These are phyloP conservation scores for Kwoniella bestiolae DNA, from an alignment of 768 basidiomycete genomes.

Conservation along the genomic window DNA sequence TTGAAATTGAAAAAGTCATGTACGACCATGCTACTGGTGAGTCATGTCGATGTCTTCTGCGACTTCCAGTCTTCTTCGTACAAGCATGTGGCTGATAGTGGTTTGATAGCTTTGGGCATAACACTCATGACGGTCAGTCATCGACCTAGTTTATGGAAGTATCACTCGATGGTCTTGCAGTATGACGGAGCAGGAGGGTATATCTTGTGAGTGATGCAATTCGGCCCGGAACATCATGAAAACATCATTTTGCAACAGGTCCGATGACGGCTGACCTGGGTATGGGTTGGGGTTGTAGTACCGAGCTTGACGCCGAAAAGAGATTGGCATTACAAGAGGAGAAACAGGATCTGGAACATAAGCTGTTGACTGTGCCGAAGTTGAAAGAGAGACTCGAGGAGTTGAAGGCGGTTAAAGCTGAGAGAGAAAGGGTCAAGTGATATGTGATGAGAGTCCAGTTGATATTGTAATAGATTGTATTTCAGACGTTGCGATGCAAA, in stretches of 20 bases:
- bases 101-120: conserved; percentile 68
- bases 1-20: conserved; percentile 90
- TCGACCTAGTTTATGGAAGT: conserved; percentile 79
- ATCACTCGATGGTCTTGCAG: conserved; percentile 84
- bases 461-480: too few species aligned
- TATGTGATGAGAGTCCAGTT: too few species aligned
- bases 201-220: conserved; percentile 73
- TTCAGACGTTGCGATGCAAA: background rate
- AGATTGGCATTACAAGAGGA: conserved; percentile 90
- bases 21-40: conserved; percentile 81
- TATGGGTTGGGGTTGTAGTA: conserved; percentile 61
- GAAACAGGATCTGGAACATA: conserved; percentile 84
- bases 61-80: too few species aligned
- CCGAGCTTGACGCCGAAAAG: conserved; percentile 85
- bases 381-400: conserved; percentile 75
- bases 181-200: conserved; percentile 95
- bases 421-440: conserved; percentile 30
- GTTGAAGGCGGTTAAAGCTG: conserved; percentile 61
- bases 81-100: too few species aligned
- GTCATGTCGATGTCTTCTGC: background rate
- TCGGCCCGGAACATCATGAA: background rate
- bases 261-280: too few species aligned
- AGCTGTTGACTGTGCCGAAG: conserved; percentile 87
- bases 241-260: too few species aligned
- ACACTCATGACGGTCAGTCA: conserved; percentile 94